Evolutionary conservation across 495 filamentous ascomycete genomes (phyloP).

Genomic region (Lentithecium fluviatile): DNA sequence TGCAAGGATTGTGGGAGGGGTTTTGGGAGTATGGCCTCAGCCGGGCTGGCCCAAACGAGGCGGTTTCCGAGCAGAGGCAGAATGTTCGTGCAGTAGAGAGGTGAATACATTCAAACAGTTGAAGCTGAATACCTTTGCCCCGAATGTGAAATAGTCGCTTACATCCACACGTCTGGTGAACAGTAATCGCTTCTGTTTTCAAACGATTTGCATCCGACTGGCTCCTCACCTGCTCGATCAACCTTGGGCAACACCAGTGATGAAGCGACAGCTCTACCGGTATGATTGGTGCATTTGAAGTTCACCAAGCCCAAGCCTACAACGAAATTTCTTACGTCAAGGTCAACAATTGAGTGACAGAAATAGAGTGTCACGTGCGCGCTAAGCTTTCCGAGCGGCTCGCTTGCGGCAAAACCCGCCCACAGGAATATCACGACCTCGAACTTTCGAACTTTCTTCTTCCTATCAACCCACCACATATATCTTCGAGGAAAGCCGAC

Average conservation of each 20-base stretch:
- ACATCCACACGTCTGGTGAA: no score
- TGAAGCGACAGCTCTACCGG: no score
- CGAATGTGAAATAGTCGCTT: not conserved
- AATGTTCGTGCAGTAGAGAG: slow-evolving; percentile 12
- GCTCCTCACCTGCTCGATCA: no score
- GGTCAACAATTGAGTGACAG: no score
- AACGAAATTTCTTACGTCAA: no score
- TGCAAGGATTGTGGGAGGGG: not conserved
- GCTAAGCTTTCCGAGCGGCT: not conserved
- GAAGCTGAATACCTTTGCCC: not conserved
- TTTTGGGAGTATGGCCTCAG: not conserved
- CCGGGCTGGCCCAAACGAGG: slow-evolving; percentile 6
- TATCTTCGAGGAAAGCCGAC: slow-evolving; percentile 35
- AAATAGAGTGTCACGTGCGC: slow-evolving; percentile 4
- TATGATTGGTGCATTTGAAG: no score
- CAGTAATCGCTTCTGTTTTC: no score
- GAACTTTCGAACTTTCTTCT: slow-evolving; percentile 6
- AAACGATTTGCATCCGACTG: no score
- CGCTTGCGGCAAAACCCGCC: slow-evolving; percentile 4
- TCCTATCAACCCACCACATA: slow-evolving; percentile 36
- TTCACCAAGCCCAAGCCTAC: no score
- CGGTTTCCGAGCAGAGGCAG: not conserved
- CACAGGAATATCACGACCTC: not conserved
- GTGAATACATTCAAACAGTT: slow-evolving; percentile 1
- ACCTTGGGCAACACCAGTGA: no score